phyloP scores from a whole-genome alignment of 1,139 yeast genomes.

The Yamadazyma jaroonii region DNA sequence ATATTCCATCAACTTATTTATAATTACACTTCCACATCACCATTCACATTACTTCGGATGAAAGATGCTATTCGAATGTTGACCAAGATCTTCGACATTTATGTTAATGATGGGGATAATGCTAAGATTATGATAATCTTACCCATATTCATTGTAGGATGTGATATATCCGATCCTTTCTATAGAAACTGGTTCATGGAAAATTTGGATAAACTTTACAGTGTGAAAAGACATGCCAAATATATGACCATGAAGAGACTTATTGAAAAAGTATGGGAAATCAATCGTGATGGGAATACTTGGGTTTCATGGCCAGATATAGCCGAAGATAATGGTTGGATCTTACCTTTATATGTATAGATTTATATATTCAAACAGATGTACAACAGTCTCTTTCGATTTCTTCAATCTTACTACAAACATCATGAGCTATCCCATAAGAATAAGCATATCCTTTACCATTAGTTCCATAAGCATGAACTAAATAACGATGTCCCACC shows the following conservation, averaged over 20 bases:
- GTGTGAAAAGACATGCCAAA: neutral
- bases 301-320: constrained; percentile 6
- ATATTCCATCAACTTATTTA: constrained; percentile 5
- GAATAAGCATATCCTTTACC: constrained; percentile 7
- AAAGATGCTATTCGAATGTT: constrained; percentile 1
- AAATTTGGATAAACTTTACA: neutral
- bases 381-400: constrained; percentile 3
- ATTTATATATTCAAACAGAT: neutral
- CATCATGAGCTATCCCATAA: constrained; percentile 6
- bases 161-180: neutral
- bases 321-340: constrained; percentile 5
- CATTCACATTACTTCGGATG: constrained; percentile 3
- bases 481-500: constrained; percentile 1
- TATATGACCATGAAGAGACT: constrained; percentile 1
- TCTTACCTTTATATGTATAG: constrained; percentile 5
- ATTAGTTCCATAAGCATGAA: constrained; percentile 7
- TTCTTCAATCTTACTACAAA: constrained; percentile 4
- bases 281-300: constrained; percentile 1
- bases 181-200: constrained; percentile 2
- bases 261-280: constrained; percentile 1
- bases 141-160: constrained; percentile 2
- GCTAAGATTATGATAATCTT: neutral
- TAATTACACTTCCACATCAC: constrained; percentile 3
- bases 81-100: neutral
- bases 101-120: neutral